Conservation (phyloP, 208 protist genomes). For the Leishmania tropica region DNA sequence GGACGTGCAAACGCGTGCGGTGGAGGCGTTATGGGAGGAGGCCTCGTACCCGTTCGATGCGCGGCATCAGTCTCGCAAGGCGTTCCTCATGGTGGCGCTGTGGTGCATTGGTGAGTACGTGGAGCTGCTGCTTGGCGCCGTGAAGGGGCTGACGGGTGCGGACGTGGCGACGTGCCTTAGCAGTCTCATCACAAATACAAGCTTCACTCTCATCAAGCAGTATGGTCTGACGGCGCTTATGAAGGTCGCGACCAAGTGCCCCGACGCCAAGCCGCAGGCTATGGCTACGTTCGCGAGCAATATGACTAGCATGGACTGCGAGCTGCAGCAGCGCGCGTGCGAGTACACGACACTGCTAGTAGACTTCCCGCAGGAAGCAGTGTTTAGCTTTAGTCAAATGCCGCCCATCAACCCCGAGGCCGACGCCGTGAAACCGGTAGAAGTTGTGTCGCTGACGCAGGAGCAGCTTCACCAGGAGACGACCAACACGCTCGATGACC, state of each 20-base stretch:
- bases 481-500: slow-evolving; percentile 63
- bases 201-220: slow-evolving; percentile 79
- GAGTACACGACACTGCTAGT: slow-evolving; percentile 90
- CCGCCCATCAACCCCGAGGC: slow-evolving; percentile 53
- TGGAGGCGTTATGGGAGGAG: slow-evolving; percentile 91
- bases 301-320: slow-evolving; percentile 85
- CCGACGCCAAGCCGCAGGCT: slow-evolving; percentile 38
- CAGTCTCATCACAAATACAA: slow-evolving; percentile 77
- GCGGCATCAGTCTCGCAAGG: slow-evolving; percentile 75
- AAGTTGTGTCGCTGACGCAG: slow-evolving; percentile 55
- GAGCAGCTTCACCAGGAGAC: slow-evolving; percentile 56
- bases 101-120: slow-evolving; percentile 98
- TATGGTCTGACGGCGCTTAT: slow-evolving; percentile 95
- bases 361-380: slow-evolving; percentile 74
- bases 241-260: slow-evolving; percentile 93
- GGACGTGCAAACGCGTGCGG: slow-evolving; percentile 90
- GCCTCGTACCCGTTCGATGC: slow-evolving; percentile 75
- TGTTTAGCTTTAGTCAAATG: slow-evolving; percentile 83
- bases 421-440: slow-evolving; percentile 57
- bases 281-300: slow-evolving; percentile 64
- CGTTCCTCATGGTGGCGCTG: slow-evolving; percentile 92
- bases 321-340: slow-evolving; percentile 95
- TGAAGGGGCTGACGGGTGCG: slow-evolving; percentile 27
- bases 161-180: slow-evolving; percentile 67
- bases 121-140: slow-evolving; percentile 73